Conservation (phyloP, 169 alveolate species). For the Eimeria necatrix region DNA sequence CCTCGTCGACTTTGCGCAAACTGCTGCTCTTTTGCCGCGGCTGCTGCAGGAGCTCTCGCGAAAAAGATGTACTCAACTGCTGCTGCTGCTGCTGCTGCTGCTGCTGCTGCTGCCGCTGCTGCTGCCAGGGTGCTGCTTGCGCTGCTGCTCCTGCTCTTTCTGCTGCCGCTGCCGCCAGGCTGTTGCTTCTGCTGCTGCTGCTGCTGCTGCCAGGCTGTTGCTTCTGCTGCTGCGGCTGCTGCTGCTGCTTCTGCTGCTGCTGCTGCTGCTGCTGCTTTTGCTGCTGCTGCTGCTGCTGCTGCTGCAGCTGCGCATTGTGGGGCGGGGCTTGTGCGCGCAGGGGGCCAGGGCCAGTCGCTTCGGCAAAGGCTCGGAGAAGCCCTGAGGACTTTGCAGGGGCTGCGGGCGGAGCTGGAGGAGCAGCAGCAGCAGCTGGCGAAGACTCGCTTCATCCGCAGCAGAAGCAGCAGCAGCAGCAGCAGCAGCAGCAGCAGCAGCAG, state of each 20-base stretch:
- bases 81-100: too few relatives aligned
- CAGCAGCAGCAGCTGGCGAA: constrained; percentile 65
- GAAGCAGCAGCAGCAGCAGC: neutral
- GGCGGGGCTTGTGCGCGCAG: constrained; percentile 9
- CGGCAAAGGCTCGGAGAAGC: constrained; percentile 4
- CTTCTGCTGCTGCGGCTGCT: too few relatives aligned
- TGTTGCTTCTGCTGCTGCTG: too few relatives aligned
- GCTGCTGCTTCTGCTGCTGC: too few relatives aligned
- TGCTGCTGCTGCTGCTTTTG: too few relatives aligned
- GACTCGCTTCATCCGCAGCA: constrained; percentile 61
- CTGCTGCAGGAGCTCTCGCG: constrained; percentile 34
- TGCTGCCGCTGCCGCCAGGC: neutral
- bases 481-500: constrained; percentile 8
- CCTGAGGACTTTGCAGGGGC: constrained; percentile 54
- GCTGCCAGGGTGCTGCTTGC: too few relatives aligned
- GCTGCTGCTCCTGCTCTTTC: too few relatives aligned
- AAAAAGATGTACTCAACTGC: too few relatives aligned
- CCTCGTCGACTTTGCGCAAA: constrained; percentile 32
- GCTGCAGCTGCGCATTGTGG: neutral
- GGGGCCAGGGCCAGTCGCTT: constrained; percentile 4
- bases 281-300: too few relatives aligned
- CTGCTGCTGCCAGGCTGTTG: too few relatives aligned
- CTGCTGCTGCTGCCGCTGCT: too few relatives aligned
- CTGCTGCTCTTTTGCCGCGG: constrained; percentile 33
- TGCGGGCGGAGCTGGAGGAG: constrained; percentile 57